Conservation (phyloP, 257 asterid genomes). For the Nicotiana attenuata region DNA sequence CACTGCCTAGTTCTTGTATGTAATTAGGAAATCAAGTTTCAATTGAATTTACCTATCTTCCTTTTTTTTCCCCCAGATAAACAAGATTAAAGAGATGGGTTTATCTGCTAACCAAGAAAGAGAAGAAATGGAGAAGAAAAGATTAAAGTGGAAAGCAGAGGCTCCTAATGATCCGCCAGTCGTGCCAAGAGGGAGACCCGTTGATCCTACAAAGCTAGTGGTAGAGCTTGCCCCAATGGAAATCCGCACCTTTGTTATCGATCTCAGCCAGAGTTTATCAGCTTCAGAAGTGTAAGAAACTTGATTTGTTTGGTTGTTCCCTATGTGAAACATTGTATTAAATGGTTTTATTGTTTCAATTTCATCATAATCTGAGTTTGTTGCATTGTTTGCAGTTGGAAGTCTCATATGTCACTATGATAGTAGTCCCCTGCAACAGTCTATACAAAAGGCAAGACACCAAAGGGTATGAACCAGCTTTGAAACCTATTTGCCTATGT, state of each 20-base stretch:
- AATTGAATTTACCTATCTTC: background rate
- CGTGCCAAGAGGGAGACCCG: conserved; percentile 50
- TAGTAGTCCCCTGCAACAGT: background rate
- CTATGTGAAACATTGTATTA: background rate
- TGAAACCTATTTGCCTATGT: background rate
- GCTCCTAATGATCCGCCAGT: background rate
- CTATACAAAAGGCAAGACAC: background rate
- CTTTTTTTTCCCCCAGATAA: conserved; percentile 1
- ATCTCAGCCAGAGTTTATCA: conserved; percentile 26
- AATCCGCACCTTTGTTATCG: conserved; percentile 65
- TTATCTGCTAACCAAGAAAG: conserved; percentile 24
- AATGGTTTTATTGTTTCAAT: background rate
- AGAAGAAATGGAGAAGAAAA: conserved; percentile 27
- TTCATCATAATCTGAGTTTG: background rate
- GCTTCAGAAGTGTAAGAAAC: conserved; percentile 7
- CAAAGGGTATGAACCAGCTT: background rate
- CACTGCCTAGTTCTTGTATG: background rate
- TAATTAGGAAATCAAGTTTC: background rate
- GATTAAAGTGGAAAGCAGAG: conserved; percentile 17
- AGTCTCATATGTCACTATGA: conserved; percentile 1
- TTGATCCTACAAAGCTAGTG: conserved; percentile 49
- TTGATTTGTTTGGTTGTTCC: background rate
- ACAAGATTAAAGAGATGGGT: conserved; percentile 18
- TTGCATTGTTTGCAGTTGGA: conserved; percentile 7
- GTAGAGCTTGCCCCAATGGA: conserved; percentile 90